Base-by-base conservation (phyloP, 768 basidiomycete genomes). In the Glaciozyma antarctica region DNA sequence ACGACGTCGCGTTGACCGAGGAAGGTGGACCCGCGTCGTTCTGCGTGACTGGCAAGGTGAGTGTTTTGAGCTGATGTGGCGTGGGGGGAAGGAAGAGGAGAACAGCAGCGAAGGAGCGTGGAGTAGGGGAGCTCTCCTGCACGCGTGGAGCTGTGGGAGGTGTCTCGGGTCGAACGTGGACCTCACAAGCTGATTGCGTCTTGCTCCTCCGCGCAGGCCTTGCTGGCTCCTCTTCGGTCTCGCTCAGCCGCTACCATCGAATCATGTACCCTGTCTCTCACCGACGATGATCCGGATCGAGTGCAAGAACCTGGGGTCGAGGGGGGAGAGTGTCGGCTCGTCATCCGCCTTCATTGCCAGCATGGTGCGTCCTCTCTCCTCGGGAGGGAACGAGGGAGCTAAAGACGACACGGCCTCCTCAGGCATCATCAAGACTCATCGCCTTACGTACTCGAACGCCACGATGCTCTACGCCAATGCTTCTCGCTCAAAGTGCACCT, bases 391-490 rank as follows among this genome's bases (percentile, higher is more conserved):
- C 7, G 8, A 21, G 16, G 13, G 5, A 21, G 12, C 16, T 13
- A 2, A 34, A 9, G 47, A 12, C 45, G 47, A 13, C 47, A 17
- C 19, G 19, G 12, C 47, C 47, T 19, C 5, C 9, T 0, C 47
- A 71, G 69, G 66, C 24, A 54, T 71, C 22, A 53, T 67, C 51
- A 71, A 71, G 55, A 67, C 66, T 13, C 69, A 71, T 32, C 54
- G 64, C 34, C 55, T 71, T 43, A 67, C 69, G 1, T 71, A 67
- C 48, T 47, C 44, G 22, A 61, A 60, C 48, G 51, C 69, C 12
- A 58, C 19, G 30, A 13, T 21, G 32, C 43, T 58, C 24, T 58
- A 63, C 48, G 55, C 63, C 17, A 58, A 59, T 9, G 57, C 43
- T 30, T 62, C 61, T 22, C 63, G 69, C 62, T 60, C 65, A 8